Conservation (phyloP, 495 filamentous ascomycete genomes). For the Talaromyces stipitatus region DNA sequence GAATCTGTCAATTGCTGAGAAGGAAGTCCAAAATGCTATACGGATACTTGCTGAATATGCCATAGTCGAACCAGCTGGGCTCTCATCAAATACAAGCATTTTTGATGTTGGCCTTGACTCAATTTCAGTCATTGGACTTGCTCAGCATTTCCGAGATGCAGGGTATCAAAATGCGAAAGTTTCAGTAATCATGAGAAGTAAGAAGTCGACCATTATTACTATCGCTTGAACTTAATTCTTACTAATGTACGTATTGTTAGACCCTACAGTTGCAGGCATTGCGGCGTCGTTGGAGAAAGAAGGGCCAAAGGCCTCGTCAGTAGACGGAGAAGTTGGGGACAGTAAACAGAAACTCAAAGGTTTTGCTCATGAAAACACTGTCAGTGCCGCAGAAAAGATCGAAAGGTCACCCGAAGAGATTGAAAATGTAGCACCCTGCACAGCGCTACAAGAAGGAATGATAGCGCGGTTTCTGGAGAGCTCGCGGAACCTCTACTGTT, state of each 20-base stretch:
- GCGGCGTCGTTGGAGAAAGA: conserved; percentile 28
- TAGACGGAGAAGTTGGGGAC: conserved; percentile 27
- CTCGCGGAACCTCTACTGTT: conserved; percentile 57
- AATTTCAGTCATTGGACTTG: conserved; percentile 64
- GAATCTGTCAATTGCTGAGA: conserved; percentile 30
- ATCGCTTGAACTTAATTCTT: neutral
- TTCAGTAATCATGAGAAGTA: conserved; percentile 57
- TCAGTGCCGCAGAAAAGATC: conserved; percentile 38
- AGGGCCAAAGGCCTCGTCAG: conserved; percentile 4
- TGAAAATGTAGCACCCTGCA: conserved; percentile 66
- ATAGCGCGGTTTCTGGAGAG: conserved; percentile 57
- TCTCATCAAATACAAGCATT: conserved; percentile 53
- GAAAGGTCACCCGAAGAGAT: conserved; percentile 39
- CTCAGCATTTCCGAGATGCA: conserved; percentile 39
- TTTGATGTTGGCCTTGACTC: conserved; percentile 82
- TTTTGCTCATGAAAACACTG: conserved; percentile 46
- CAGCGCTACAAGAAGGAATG: conserved; percentile 73
- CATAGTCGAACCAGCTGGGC: conserved; percentile 26
- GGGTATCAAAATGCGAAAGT: conserved; percentile 51
- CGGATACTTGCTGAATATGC: conserved; percentile 44
- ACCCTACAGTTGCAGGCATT: conserved; percentile 45
- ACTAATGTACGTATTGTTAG: conserved; percentile 17
- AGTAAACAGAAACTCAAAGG: conserved; percentile 49
- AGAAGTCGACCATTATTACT: conserved; percentile 9
- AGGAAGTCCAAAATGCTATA: conserved; percentile 32